Base-by-base conservation (phyloP, 1,284 basidiomycete genomes). In the Hymenochaete sp. region DNA sequence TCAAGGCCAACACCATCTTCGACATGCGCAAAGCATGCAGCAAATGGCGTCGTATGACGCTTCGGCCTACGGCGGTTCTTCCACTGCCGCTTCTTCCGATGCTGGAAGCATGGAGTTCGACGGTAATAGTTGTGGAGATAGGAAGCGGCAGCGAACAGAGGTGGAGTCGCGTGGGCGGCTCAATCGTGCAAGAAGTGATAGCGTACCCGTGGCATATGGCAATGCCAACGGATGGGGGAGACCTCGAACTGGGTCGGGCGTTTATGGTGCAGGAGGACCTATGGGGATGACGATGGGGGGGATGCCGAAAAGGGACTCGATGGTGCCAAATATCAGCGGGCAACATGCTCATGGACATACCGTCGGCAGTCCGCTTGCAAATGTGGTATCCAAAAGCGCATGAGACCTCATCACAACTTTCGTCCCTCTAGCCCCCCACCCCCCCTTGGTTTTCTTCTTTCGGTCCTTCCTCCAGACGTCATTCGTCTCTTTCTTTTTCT, bases 11-110 rank as follows among this genome's bases (percentile, higher is more conserved):
- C 32, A 35, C 21, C 32, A 35, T 35, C 32, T 16, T n/a, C 28
- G 10, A 31, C 32, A 35, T 33, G 76, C 79, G 53, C 75, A 76
- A 45, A 74, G 71, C 49, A 77, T 73, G 64, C 75, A 77, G 53
- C 75, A 77, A 48, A 63, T 73, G 29, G 53, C 55, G 32, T 35
- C n/a, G n/a, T 58, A 59, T 49, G 57, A 60, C 47, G 32, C 14
- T 35, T 19, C 14, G 13, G 32, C 32, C 14, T 35, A 35, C 21
- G 32, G 28, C 10, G 10, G 14, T 31, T 42, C 52, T 29, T 49
- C 50, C 31, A 51, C 46, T 28, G 21, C 50, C 19, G 43, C 27
- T 16, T 13, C 56, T 54, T 38, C 51, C 10, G 55, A 58, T 39
- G 56, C 53, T 4, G 33, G 27, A 22, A 31, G 22, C 19, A 45